phyloP scores from a whole-genome alignment of 371 early-diverging fungal species.

The Mortierella sp. region DNA sequence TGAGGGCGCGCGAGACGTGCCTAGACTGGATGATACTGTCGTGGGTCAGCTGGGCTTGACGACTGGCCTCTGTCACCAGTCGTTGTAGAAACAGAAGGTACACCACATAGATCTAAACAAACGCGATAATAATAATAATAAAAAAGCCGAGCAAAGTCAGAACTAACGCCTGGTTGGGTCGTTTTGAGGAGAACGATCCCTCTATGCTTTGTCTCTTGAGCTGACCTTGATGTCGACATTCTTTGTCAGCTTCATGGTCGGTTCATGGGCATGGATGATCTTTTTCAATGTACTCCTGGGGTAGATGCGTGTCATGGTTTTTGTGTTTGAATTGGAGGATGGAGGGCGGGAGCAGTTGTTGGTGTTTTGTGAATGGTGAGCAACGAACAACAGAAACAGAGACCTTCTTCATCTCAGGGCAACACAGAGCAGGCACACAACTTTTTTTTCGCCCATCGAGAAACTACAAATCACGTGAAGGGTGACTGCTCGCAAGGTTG shows the following conservation, averaged over 20 bases:
- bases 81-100: slow-evolving; percentile 52
- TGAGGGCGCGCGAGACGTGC: slow-evolving; percentile 45
- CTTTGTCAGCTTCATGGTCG: slow-evolving; percentile 48
- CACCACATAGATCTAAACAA: slow-evolving; percentile 45
- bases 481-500: background rate
- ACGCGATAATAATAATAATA: background rate
- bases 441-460: background rate
- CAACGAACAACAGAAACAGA: background rate
- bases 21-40: slow-evolving; percentile 54
- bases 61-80: slow-evolving; percentile 46
- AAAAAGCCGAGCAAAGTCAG: background rate
- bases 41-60: slow-evolving; percentile 48
- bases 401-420: background rate
- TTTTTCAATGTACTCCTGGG: slow-evolving; percentile 57
- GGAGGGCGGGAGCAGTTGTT: background rate
- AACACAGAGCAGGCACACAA: background rate
- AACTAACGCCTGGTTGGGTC: background rate
- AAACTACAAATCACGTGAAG: background rate
- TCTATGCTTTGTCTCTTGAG: background rate
- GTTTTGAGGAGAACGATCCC: background rate
- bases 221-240: slow-evolving; percentile 55
- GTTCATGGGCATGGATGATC: slow-evolving; percentile 57
- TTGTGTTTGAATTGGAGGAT: background rate
- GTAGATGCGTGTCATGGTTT: slow-evolving; percentile 57
- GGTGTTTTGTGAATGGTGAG: background rate